Evolutionary conservation across 2,329 filamentous ascomycete species (phyloP).

Genomic region (Pseudopithomyces maydicus): DNA sequence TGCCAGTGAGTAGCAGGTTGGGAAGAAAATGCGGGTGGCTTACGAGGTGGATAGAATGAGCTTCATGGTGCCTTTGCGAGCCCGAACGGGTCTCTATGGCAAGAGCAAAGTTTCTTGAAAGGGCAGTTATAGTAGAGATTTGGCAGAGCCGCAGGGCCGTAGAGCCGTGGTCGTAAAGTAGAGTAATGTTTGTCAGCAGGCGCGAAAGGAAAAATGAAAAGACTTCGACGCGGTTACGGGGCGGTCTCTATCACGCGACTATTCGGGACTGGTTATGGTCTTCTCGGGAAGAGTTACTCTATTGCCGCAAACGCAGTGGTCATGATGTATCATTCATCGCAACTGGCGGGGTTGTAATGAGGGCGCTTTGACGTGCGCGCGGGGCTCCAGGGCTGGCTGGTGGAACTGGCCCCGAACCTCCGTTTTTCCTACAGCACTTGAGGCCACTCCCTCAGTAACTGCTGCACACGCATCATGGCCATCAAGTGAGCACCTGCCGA

Average conservation of each 20-base stretch:
- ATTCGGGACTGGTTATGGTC: no score
- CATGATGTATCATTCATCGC: no score
- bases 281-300: no score
- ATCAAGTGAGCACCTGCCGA: slow-evolving; percentile 56
- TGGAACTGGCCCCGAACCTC: slow-evolving; percentile 10
- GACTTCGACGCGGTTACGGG: no score
- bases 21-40: slow-evolving; percentile 39
- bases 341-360: slow-evolving; percentile 7
- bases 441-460: slow-evolving; percentile 16
- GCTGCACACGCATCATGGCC: slow-evolving; percentile 50
- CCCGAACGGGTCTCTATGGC: neutral
- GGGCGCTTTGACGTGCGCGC: slow-evolving; percentile 18
- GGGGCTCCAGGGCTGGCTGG: slow-evolving; percentile 15
- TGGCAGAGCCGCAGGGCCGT: neutral
- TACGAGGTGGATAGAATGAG: slow-evolving; percentile 87
- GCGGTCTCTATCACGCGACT: neutral
- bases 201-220: neutral
- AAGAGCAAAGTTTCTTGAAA: neutral
- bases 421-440: slow-evolving; percentile 8
- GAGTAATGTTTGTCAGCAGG: neutral
- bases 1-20: slow-evolving; percentile 53
- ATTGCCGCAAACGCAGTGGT: no score
- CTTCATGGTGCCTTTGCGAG: slow-evolving; percentile 65
- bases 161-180: neutral
- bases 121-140: neutral